These are phyloP conservation scores for Acer negundo DNA, from an alignment of 345 rosid species.

Conservation along the genomic window DNA sequence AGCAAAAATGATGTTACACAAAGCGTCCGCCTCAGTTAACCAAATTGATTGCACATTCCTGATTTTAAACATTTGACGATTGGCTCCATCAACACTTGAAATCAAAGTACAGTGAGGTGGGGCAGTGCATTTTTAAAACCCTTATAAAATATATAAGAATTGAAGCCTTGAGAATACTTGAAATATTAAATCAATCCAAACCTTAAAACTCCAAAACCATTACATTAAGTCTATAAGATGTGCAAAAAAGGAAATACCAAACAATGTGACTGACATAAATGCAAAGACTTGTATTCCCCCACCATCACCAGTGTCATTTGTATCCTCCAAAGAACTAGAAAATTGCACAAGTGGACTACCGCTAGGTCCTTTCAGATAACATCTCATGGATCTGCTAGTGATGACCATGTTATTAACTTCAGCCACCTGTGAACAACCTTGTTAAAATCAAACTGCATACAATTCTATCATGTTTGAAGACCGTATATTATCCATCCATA, in stretches of 20 bases:
- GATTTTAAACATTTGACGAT: not conserved
- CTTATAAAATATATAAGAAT: not conserved
- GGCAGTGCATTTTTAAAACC: not conserved
- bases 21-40: not conserved
- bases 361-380: conserved; percentile 49
- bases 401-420: conserved; percentile 61
- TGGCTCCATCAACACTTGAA: not conserved
- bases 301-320: conserved; percentile 70
- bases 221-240: not conserved
- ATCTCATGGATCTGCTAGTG: conserved; percentile 63
- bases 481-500: not conserved
- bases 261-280: conserved; percentile 56
- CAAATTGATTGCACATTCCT: not conserved
- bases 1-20: not conserved
- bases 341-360: conserved; percentile 64
- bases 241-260: conserved; percentile 47
- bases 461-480: not conserved
- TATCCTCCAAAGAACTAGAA: conserved; percentile 49
- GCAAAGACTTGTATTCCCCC: conserved; percentile 67
- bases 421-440: conserved; percentile 47
- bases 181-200: conserved; percentile 2
- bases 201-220: not conserved
- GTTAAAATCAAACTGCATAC: not conserved
- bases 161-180: not conserved
- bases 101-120: not conserved